Percentiles rank a stretch among this genome's conserved stretches.
These are phyloP conservation scores for Bolboschoenus planiculmis DNA, from an alignment of 176 grass and related monocot species.

Conservation along the genomic window DNA sequence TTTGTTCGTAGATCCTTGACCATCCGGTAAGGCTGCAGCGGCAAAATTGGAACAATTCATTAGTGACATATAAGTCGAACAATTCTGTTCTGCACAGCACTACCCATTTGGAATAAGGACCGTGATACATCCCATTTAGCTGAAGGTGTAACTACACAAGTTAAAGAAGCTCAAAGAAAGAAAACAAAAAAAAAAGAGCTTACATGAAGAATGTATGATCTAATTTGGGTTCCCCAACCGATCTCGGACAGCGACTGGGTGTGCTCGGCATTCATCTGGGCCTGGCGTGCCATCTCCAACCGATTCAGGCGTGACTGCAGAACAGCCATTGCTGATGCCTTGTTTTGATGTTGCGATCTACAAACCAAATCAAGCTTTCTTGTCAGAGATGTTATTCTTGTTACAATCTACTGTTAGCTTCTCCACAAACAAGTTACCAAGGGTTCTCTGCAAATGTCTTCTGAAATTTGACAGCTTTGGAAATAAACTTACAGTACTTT, in stretches of 20 bases:
- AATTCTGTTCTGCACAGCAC: not conserved
- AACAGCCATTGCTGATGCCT: constrained; percentile 89
- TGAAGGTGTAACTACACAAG: not conserved
- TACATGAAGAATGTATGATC: constrained; percentile 93
- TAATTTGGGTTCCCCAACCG: constrained; percentile 97
- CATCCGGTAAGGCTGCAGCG: constrained; percentile 77
- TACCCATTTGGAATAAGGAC: not conserved
- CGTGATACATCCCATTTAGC: not conserved
- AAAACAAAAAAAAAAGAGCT: constrained; percentile 28
- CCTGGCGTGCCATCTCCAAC: constrained; percentile 94
- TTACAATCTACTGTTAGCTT: not conserved
- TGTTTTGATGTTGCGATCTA: constrained; percentile 94
- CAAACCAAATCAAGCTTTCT: constrained; percentile 17
- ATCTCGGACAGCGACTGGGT: constrained; percentile 87
- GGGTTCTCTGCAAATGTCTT: not conserved
- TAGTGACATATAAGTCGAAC: not conserved
- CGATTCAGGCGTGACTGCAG: constrained; percentile 84
- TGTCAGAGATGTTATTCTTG: not conserved
- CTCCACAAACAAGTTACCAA: not conserved
- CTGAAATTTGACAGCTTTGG: not conserved
- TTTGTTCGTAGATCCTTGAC: constrained; percentile 96
- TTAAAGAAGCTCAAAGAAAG: not conserved
- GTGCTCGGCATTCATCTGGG: constrained; percentile 87
- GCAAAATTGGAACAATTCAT: not conserved
- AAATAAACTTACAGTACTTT: not conserved